phyloP scores from a whole-genome alignment of 2,329 filamentous ascomycete genomes.

The Botrytis paeoniae region DNA sequence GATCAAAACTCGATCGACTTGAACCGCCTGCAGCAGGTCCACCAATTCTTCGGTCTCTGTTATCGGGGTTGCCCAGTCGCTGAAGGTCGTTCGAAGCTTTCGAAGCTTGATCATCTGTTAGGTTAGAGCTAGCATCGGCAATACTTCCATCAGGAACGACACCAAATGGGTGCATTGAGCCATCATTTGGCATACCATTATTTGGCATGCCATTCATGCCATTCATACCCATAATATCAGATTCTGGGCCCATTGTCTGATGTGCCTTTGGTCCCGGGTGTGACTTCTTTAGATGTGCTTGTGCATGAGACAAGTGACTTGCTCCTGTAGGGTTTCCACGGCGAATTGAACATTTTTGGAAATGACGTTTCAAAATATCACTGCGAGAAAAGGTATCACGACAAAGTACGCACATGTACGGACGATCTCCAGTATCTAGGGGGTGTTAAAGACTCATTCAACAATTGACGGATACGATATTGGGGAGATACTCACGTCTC shows the following conservation, averaged over 20 bases:
- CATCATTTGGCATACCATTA: slow-evolving; percentile 53
- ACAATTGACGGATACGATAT: slow-evolving; percentile 16
- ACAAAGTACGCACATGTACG: slow-evolving; percentile 97
- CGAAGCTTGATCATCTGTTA: slow-evolving; percentile 56
- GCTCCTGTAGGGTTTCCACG: slow-evolving; percentile 93
- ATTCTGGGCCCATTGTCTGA: slow-evolving; percentile 54
- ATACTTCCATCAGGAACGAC: slow-evolving; percentile 47
- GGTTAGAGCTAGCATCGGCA: slow-evolving; percentile 37
- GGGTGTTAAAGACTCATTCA: slow-evolving; percentile 27
- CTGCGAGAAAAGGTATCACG: slow-evolving; percentile 97
- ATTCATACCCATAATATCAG: slow-evolving; percentile 44
- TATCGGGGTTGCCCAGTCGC: slow-evolving; percentile 53
- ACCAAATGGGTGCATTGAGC: slow-evolving; percentile 56
- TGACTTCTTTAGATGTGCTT: slow-evolving; percentile 82
- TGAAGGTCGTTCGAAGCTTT: slow-evolving; percentile 57
- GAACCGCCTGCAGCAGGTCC: slow-evolving; percentile 51
- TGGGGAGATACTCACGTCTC: slow-evolving; percentile 69
- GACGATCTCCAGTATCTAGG: slow-evolving; percentile 91
- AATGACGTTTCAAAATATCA: slow-evolving; percentile 98
- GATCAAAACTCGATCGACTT: slow-evolving; percentile 45
- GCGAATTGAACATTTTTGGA: slow-evolving; percentile 97
- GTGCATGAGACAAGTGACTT: slow-evolving; percentile 89
- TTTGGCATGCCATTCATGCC: slow-evolving; percentile 48
- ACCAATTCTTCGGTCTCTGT: slow-evolving; percentile 57
- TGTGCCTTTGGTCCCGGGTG: slow-evolving; percentile 51